phyloP scores from a whole-genome alignment of 495 filamentous ascomycete genomes.

The Xylaria venustula region DNA sequence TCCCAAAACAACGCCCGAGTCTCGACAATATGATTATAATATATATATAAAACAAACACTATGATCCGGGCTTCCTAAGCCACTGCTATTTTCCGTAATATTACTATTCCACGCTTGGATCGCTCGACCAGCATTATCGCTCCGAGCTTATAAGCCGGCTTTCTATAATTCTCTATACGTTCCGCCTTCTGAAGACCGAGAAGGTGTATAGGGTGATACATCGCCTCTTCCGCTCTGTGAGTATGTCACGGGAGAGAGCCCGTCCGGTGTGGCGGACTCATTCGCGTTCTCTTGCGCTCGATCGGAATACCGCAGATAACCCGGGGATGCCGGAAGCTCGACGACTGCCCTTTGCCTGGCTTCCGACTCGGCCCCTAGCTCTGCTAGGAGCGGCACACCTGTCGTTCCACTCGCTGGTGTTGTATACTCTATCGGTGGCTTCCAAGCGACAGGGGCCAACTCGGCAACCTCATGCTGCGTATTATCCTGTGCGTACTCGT shows the following conservation, averaged over 20 bases:
- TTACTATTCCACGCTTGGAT: neutral
- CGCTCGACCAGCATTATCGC: neutral
- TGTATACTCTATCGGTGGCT: neutral
- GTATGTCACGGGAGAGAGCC: neutral
- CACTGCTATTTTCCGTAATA: neutral
- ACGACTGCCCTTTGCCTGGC: slow-evolving; percentile 8
- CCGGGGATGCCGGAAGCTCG: slow-evolving; percentile 19
- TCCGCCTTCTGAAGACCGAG: neutral
- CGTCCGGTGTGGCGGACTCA: neutral
- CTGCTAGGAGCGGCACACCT: slow-evolving; percentile 24
- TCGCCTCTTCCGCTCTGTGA: neutral
- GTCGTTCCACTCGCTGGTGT: no score
- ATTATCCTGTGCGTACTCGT: slow-evolving; percentile 25
- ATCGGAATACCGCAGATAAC: neutral
- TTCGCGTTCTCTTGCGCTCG: neutral
- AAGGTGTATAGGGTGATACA: neutral
- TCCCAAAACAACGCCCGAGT: neutral
- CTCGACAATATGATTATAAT: neutral
- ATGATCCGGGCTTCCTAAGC: neutral
- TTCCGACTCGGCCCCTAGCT: slow-evolving; percentile 12
- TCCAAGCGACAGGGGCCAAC: slow-evolving; percentile 18
- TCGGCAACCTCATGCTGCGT: slow-evolving; percentile 19
- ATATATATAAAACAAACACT: neutral
- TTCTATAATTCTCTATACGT: neutral
- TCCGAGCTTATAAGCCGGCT: neutral